Evolutionary conservation across 768 basidiomycete genomes (phyloP).

Genomic region (Boletus reticuloceps): DNA sequence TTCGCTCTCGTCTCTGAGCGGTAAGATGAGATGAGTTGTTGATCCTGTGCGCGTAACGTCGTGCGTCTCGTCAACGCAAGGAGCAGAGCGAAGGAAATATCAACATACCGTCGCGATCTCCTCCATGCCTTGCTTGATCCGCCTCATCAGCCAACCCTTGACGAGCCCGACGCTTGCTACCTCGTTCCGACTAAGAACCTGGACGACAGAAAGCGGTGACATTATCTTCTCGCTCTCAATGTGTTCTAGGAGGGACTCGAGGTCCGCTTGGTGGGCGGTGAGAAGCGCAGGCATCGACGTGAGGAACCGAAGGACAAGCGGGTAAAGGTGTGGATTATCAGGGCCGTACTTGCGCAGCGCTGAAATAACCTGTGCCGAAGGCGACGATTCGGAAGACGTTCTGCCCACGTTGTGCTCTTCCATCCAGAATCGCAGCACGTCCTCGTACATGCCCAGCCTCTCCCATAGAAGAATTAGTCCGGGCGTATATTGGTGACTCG

Average conservation of each 20-base stretch:
- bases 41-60: conserved; percentile 54
- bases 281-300: conserved; percentile 79
- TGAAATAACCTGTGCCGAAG: conserved; percentile 53
- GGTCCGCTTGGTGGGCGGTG: conserved; percentile 64
- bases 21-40: conserved; percentile 84
- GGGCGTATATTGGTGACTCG: conserved; percentile 73
- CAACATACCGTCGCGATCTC: conserved; percentile 77
- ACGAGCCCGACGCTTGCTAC: conserved; percentile 91
- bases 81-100: not conserved
- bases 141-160: conserved; percentile 83
- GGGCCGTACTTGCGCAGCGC: conserved; percentile 76
- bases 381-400: conserved; percentile 31
- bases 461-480: conserved; percentile 94
- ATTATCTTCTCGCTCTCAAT: conserved; percentile 82
- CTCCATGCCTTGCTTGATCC: conserved; percentile 67
- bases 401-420: conserved; percentile 45
- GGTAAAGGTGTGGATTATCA: conserved; percentile 73
- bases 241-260: conserved; percentile 67
- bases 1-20: conserved; percentile 79
- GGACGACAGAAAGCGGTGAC: conserved; percentile 86
- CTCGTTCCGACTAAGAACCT: conserved; percentile 83
- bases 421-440: conserved; percentile 92
- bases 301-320: conserved; percentile 84
- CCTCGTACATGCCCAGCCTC: conserved; percentile 93
- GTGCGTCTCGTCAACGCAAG: not conserved